Evolutionary conservation across 306 rosid genomes (phyloP).

Genomic region (Malus orientalis): DNA sequence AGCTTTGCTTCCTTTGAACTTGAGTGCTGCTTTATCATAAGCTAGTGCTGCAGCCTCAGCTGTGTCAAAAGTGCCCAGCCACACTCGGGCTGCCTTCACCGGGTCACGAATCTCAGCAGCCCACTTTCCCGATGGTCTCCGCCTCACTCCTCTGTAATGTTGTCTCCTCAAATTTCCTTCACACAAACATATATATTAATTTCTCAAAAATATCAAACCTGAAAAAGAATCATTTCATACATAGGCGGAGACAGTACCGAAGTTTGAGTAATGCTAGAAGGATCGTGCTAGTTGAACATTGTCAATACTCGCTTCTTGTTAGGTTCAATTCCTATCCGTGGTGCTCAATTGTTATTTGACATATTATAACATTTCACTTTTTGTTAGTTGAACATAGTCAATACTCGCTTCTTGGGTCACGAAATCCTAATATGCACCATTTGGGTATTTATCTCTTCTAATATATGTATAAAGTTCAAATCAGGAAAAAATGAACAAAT

Average conservation of each 20-base stretch:
- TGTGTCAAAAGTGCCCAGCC: constrained; percentile 82
- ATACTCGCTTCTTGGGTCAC: too few species aligned
- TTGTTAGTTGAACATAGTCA: too few species aligned
- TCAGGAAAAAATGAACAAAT: not conserved
- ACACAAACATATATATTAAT: not conserved
- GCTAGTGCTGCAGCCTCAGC: constrained; percentile 87
- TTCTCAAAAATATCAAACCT: not conserved
- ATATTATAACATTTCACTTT: too few species aligned
- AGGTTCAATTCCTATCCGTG: too few species aligned
- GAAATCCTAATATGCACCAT: too few species aligned
- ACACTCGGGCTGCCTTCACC: constrained; percentile 65
- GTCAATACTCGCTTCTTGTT: not conserved
- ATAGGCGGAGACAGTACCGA: too few species aligned
- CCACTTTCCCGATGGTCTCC: constrained; percentile 90
- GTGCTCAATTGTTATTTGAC: too few species aligned
- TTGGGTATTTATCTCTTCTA: too few species aligned
- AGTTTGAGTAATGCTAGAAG: too few species aligned
- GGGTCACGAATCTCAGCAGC: constrained; percentile 93
- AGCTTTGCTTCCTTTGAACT: constrained; percentile 91
- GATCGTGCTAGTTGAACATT: too few species aligned
- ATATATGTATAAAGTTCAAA: not conserved
- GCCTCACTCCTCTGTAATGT: constrained; percentile 90
- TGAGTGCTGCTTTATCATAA: constrained; percentile 76
- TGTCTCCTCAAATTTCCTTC: constrained; percentile 41
- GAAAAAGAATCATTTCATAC: not conserved